Evolutionary conservation across 192 early-diverging fungal genomes (phyloP).

Genomic region (Chytriomyces sp.): DNA sequence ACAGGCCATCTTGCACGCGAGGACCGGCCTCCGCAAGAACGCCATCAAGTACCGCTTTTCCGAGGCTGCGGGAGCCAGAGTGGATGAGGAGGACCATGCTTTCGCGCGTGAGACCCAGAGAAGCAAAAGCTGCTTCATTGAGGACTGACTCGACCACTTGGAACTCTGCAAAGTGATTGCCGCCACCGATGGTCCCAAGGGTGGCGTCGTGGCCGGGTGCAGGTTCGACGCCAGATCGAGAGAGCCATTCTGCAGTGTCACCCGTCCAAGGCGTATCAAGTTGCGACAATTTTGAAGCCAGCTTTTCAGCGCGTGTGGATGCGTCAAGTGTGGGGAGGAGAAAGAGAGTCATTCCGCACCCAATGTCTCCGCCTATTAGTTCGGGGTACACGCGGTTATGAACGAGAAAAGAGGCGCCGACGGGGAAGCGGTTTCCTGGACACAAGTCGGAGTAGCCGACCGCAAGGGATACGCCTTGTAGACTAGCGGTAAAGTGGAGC

Average conservation of each 20-base stretch:
- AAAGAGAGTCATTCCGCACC: slow-evolving; percentile 63
- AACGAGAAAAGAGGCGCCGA: slow-evolving; percentile 56
- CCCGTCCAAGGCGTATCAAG: slow-evolving; percentile 53
- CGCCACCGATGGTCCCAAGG: slow-evolving; percentile 61
- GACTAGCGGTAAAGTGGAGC: slow-evolving; percentile 44
- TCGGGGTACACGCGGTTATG: slow-evolving; percentile 53
- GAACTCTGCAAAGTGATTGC: slow-evolving; percentile 68
- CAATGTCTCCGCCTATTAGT: slow-evolving; percentile 62
- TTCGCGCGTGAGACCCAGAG: background rate
- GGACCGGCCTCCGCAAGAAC: background rate
- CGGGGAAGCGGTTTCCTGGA: slow-evolving; percentile 33
- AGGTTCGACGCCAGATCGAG: slow-evolving; percentile 27
- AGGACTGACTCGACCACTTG: slow-evolving; percentile 40
- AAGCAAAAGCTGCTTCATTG: slow-evolving; percentile 36
- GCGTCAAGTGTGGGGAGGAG: slow-evolving; percentile 33
- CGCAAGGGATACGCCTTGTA: slow-evolving; percentile 22
- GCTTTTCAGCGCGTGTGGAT: slow-evolving; percentile 31
- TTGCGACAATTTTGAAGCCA: slow-evolving; percentile 37
- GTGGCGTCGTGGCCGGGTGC: slow-evolving; percentile 41
- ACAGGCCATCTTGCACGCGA: background rate
- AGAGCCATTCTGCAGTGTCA: slow-evolving; percentile 37
- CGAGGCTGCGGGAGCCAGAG: slow-evolving; percentile 58
- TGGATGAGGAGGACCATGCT: slow-evolving; percentile 54
- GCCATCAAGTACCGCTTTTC: slow-evolving; percentile 52
- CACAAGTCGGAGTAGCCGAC: slow-evolving; percentile 41